phyloP scores from a whole-genome alignment of 2,329 filamentous ascomycete species.

The Drechmeria coniospora region DNA sequence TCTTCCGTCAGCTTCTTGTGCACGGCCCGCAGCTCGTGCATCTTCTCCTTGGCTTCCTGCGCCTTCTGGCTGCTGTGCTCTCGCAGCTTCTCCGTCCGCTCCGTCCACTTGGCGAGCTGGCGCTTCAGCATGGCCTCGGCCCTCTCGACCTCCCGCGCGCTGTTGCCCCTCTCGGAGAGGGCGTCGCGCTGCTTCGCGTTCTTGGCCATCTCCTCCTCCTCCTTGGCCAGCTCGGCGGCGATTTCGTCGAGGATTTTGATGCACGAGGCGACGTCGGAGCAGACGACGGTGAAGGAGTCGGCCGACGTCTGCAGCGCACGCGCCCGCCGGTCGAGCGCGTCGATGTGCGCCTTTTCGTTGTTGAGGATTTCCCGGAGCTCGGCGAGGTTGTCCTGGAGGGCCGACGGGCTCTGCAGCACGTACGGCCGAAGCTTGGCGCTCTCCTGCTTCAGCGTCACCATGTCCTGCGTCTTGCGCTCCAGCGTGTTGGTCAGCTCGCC shows the following conservation, averaged over 20 bases:
- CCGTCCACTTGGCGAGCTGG: slow-evolving; percentile 72
- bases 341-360: slow-evolving; percentile 70
- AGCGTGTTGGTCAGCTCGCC: slow-evolving; percentile 54
- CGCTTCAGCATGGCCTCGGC: slow-evolving; percentile 71
- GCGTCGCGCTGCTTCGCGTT: slow-evolving; percentile 74
- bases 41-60: slow-evolving; percentile 64
- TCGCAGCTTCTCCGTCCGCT: slow-evolving; percentile 71
- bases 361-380: slow-evolving; percentile 68
- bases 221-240: slow-evolving; percentile 65
- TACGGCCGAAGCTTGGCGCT: slow-evolving; percentile 83
- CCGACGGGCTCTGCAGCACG: slow-evolving; percentile 72
- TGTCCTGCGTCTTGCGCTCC: slow-evolving; percentile 56
- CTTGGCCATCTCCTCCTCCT: slow-evolving; percentile 76
- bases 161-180: slow-evolving; percentile 74
- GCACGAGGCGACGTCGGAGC: slow-evolving; percentile 72
- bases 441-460: slow-evolving; percentile 63
- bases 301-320: slow-evolving; percentile 81
- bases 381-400: slow-evolving; percentile 64
- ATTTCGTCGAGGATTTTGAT: slow-evolving; percentile 85
- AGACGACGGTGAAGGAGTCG: slow-evolving; percentile 75
- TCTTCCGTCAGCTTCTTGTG: slow-evolving; percentile 76
- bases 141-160: slow-evolving; percentile 80
- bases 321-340: slow-evolving; percentile 72
- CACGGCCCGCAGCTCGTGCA: slow-evolving; percentile 73
- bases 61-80: slow-evolving; percentile 71